Evolutionary conservation across 164 flowering plant genomes (phyloP).

Genomic region (Kingdonia uniflora): DNA sequence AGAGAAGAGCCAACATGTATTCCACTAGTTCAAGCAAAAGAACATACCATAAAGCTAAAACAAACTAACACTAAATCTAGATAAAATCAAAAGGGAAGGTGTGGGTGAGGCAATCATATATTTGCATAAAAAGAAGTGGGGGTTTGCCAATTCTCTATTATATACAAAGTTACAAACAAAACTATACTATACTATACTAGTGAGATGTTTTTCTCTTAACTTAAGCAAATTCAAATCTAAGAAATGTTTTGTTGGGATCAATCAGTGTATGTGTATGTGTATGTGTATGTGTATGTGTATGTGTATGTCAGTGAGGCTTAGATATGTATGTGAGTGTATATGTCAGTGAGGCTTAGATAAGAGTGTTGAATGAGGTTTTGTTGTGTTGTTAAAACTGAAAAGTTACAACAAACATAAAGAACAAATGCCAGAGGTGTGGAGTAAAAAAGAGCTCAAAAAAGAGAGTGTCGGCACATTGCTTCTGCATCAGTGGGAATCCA

Average conservation of each 20-base stretch:
- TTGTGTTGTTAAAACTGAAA: slow-evolving; percentile 8
- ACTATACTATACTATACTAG: too few relatives aligned
- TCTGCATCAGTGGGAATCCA: slow-evolving; percentile 40
- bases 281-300: too few relatives aligned
- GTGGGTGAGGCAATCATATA: background rate
- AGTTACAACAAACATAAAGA: background rate
- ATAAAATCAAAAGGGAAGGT: slow-evolving; percentile 7
- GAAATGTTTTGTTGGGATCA: too few relatives aligned
- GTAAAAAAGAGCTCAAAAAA: slow-evolving; percentile 1
- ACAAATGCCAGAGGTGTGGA: slow-evolving; percentile 2
- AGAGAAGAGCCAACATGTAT: slow-evolving; percentile 43
- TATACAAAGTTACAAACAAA: too few relatives aligned
- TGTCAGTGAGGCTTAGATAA: slow-evolving; percentile 6
- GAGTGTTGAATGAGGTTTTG: slow-evolving; percentile 5
- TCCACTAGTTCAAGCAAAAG: slow-evolving; percentile 28
- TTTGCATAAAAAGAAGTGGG: background rate
- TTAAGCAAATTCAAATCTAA: too few relatives aligned
- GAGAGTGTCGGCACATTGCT: slow-evolving; percentile 7
- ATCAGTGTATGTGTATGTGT: too few relatives aligned
- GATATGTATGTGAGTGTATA: background rate
- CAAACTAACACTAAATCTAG: slow-evolving; percentile 11
- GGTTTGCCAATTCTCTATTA: background rate
- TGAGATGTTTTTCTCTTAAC: too few relatives aligned
- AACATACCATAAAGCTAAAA: slow-evolving; percentile 1
- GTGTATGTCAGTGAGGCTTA: background rate